Base-by-base conservation (phyloP, 129 eudicot genomes). In the Artemisia tridentata region DNA sequence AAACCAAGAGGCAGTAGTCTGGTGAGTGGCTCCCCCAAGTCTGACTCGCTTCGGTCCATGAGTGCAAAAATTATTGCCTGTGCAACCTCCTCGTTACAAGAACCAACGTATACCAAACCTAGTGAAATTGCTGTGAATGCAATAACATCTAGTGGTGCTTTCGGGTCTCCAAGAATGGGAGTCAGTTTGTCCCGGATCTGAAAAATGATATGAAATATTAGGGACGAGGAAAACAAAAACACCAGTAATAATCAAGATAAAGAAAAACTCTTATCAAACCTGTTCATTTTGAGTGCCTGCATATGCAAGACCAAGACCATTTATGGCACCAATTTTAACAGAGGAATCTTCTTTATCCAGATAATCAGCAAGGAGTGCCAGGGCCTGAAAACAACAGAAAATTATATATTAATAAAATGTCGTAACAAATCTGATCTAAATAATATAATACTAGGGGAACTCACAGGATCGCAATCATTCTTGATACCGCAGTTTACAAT, bases 381-480 rank as follows among this genome's bases (percentile, higher is more conserved):
- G 54, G 3, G 99, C 99, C 99, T 95, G 83, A 63, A 69, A 59
- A 38, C 29, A 69, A 16, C 43, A 63, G 5, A 16, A 15, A 23
- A 10, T 62, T 34, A 66, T 31, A 69, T 59, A 18, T 41, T 23
- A 1, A 25, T 10, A 69, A 53, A 25, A 72, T 4, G 12, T n/a
- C 9, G 50, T 11, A 23, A 9, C 9, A 16, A 4, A 23, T 49
- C 46, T 52, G 53, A 50, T 55, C 9, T 18, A 25, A 48, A 3
- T 46, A 60, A 67, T 19, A 20, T 29, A 54, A 4, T 4, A 47
- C 47, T 10, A 61, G 15, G 11, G 10, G 12, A 11, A 76, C 93
- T 80, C 74, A 95, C 99, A 18, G 99, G 99, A 71, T 95, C 99
- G 68, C 97, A 90, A 59, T 95, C 99, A 79, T 88, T 86, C 78